Conservation (phyloP, 208 protist species). For the Zelonia costaricensis region DNA sequence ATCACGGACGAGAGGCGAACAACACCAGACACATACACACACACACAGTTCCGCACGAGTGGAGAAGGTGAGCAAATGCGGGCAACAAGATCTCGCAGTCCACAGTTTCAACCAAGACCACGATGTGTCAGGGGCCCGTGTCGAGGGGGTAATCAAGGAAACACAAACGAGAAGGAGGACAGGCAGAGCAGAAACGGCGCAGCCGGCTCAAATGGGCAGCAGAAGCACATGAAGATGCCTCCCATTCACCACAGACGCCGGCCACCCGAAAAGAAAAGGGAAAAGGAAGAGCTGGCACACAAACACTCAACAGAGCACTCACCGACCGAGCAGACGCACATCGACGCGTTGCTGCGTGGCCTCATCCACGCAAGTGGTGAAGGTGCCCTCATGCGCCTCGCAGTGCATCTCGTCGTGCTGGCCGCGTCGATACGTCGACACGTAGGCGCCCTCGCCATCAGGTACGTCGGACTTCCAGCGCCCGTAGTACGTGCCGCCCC, state of each 20-base stretch:
- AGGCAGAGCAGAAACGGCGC: too few relatives aligned
- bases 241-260: too few relatives aligned
- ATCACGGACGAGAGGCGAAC: too few relatives aligned
- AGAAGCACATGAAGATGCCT: too few relatives aligned
- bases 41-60: too few relatives aligned
- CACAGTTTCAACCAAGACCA: too few relatives aligned
- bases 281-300: background rate
- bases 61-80: too few relatives aligned
- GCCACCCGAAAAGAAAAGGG: background rate
- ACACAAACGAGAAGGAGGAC: too few relatives aligned
- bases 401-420: slow-evolving; percentile 23
- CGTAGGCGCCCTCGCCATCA: slow-evolving; percentile 50
- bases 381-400: slow-evolving; percentile 17
- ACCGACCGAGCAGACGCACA: slow-evolving; percentile 14
- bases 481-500: slow-evolving; percentile 41
- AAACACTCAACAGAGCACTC: background rate
- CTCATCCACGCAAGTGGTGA: slow-evolving; percentile 16
- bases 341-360: slow-evolving; percentile 20
- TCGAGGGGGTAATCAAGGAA: too few relatives aligned
- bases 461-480: slow-evolving; percentile 60
- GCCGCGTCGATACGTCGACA: slow-evolving; percentile 9
- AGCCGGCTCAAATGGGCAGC: background rate
- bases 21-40: too few relatives aligned
- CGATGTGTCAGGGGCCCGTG: too few relatives aligned
- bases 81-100: too few relatives aligned